Evolutionary conservation across 768 basidiomycete genomes (phyloP).

Genomic region (Termitomyces sp.): DNA sequence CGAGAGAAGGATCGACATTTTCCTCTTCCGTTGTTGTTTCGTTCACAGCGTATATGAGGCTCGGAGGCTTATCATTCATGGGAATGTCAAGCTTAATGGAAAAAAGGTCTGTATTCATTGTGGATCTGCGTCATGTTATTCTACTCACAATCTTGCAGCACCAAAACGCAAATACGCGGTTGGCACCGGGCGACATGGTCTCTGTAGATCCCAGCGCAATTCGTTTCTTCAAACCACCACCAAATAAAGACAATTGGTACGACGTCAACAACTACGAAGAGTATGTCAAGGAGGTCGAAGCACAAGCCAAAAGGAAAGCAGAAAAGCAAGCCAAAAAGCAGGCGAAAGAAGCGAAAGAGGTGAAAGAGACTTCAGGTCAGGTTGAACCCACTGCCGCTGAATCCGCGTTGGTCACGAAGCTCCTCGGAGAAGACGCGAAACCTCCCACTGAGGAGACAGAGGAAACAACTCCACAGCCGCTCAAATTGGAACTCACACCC

Average conservation of each 20-base stretch:
- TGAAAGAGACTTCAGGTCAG: background rate
- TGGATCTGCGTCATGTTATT: background rate
- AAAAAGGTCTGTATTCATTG: conserved; percentile 50
- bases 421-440: background rate
- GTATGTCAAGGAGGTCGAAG: conserved; percentile 5
- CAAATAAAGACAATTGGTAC: conserved; percentile 25
- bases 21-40: conserved; percentile 87
- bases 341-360: background rate
- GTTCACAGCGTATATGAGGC: conserved; percentile 89
- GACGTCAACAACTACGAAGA: conserved; percentile 23
- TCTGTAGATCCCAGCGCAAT: conserved; percentile 81
- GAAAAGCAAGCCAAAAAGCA: conserved; percentile 1
- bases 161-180: conserved; percentile 74
- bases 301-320: background rate
- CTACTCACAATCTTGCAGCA: conserved; percentile 42
- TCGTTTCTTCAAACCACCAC: conserved; percentile 52
- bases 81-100: conserved; percentile 85
- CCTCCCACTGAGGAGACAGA: background rate
- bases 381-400: conserved; percentile 2
- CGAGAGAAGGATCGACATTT: conserved; percentile 90
- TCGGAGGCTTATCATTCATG: conserved; percentile 77
- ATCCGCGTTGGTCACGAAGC: background rate
- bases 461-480: background rate
- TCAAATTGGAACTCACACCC: conserved; percentile 42
- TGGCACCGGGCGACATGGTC: conserved; percentile 93